phyloP scores from a whole-genome alignment of 257 asterid genomes.

The Fraxinus cuspidata region DNA sequence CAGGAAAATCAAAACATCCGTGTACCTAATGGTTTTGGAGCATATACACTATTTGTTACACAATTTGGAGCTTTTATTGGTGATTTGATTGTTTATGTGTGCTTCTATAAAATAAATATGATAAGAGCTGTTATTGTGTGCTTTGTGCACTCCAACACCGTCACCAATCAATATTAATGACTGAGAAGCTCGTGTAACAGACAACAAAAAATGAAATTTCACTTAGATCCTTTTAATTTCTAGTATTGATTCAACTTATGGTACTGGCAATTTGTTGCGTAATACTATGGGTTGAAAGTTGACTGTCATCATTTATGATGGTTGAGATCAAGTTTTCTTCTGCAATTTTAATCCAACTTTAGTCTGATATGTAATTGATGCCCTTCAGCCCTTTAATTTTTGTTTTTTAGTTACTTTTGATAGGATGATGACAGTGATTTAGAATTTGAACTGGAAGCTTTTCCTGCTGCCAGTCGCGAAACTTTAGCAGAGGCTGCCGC shows the following conservation, averaged over 20 bases:
- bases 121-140: not conserved
- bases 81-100: not conserved
- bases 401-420: slow-evolving; percentile 20
- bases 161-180: not conserved
- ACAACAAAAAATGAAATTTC: no score
- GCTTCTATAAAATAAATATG: not conserved
- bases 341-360: slow-evolving; percentile 17
- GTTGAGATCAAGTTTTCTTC: not conserved
- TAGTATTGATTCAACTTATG: slow-evolving; percentile 6
- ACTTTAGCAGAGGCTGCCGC: slow-evolving; percentile 78
- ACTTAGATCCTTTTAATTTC: not conserved
- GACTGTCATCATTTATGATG: not conserved
- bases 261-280: not conserved
- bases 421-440: slow-evolving; percentile 92
- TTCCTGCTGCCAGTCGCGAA: slow-evolving; percentile 68
- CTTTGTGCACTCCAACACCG: not conserved
- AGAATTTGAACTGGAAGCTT: slow-evolving; percentile 70
- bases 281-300: not conserved
- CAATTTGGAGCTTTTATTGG: slow-evolving; percentile 8
- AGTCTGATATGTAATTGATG: slow-evolving; percentile 2
- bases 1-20: not conserved
- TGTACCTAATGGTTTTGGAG: not conserved
- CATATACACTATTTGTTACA: not conserved
- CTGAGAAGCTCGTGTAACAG: not conserved
- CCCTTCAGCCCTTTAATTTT: slow-evolving; percentile 3